phyloP scores from a whole-genome alignment of 352 stramenopile species.

The Globisporangium paddicum region DNA sequence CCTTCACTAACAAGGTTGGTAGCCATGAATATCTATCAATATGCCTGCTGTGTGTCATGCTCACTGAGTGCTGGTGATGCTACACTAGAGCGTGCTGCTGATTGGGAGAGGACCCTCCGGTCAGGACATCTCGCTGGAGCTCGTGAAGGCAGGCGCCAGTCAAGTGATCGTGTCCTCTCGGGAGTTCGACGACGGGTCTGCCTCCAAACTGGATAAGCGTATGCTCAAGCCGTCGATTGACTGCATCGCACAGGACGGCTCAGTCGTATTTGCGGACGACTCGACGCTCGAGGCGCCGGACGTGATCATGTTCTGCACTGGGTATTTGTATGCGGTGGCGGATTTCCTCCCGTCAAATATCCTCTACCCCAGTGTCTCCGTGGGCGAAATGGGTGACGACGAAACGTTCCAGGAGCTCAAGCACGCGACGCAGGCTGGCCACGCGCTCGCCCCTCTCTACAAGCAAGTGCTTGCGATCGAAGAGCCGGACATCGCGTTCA shows the following conservation, averaged over 20 bases:
- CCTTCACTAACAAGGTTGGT: slow-evolving; percentile 37
- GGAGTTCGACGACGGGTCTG: slow-evolving; percentile 27
- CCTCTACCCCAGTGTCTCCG: slow-evolving; percentile 33
- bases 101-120: slow-evolving; percentile 66
- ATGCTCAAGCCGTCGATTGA: slow-evolving; percentile 56
- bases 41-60: neutral
- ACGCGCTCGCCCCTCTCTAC: slow-evolving; percentile 60
- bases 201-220: slow-evolving; percentile 28
- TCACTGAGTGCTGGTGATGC: neutral
- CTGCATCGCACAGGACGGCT: slow-evolving; percentile 39
- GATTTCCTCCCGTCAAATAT: slow-evolving; percentile 38
- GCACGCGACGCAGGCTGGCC: slow-evolving; percentile 21
- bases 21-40: neutral
- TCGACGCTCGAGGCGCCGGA: slow-evolving; percentile 42
- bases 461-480: slow-evolving; percentile 79
- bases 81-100: slow-evolving; percentile 52
- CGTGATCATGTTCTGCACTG: slow-evolving; percentile 78
- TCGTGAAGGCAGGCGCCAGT: slow-evolving; percentile 28
- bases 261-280: slow-evolving; percentile 52
- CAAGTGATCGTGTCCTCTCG: slow-evolving; percentile 59
- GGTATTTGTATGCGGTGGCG: slow-evolving; percentile 64
- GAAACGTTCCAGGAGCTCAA: slow-evolving; percentile 27
- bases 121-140: slow-evolving; percentile 77
- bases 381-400: slow-evolving; percentile 12
- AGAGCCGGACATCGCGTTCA: slow-evolving; percentile 63